Conservation (phyloP, 495 filamentous ascomycete species). For the Trichoderma virens region DNA sequence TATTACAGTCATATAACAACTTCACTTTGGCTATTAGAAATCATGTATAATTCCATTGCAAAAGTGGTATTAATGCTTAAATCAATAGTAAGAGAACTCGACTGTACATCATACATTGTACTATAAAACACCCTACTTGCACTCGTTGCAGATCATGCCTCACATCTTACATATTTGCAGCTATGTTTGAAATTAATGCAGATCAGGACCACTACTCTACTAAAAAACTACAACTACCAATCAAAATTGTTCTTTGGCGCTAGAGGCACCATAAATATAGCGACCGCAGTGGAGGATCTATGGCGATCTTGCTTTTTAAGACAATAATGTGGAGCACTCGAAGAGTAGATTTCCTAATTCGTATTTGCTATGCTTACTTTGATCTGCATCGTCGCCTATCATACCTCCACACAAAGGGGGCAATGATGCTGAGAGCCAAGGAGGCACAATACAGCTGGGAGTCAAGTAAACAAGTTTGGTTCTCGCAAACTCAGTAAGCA, state of each 20-base stretch:
- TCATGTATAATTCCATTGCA: background rate
- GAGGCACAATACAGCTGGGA: background rate
- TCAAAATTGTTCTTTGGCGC: background rate
- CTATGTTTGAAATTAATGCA: background rate
- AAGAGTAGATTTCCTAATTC: background rate
- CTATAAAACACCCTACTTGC: background rate
- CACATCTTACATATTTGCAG: background rate
- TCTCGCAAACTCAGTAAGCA: background rate
- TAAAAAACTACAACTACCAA: background rate
- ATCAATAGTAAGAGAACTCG: background rate
- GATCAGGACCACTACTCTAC: background rate
- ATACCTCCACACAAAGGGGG: background rate
- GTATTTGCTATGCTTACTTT: background rate
- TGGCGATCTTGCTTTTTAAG: background rate
- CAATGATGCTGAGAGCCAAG: background rate
- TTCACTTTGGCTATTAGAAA: background rate
- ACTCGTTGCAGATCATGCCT: background rate
- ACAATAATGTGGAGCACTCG: background rate
- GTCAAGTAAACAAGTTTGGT: background rate
- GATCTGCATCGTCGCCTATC: background rate
- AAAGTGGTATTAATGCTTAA: background rate
- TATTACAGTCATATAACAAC: no score
- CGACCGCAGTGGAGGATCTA: background rate
- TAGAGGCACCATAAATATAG: background rate
- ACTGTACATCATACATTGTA: background rate